Conservation (phyloP, 352 stramenopile species). For the Vaucheria bursata region DNA sequence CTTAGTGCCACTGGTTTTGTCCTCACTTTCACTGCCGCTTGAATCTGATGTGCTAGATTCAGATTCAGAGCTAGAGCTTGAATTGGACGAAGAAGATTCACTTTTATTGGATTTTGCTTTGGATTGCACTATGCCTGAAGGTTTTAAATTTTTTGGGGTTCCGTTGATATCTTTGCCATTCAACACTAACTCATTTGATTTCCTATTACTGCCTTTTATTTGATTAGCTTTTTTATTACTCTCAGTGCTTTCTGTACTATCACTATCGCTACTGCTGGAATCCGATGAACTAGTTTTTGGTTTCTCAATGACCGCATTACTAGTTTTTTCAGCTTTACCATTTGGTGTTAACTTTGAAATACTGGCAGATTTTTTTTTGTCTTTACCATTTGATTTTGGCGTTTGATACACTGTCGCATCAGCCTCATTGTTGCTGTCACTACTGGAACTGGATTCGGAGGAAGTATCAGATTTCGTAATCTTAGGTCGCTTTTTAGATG, state of each 20-base stretch:
- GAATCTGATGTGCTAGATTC: too few relatives aligned
- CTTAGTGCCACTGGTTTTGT: constrained; percentile 7
- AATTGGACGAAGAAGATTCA: too few relatives aligned
- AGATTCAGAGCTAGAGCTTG: too few relatives aligned
- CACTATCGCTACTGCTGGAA: constrained; percentile 1
- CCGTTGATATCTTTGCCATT: too few relatives aligned
- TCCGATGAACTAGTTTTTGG: background rate
- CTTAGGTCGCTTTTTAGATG: background rate
- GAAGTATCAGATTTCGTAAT: background rate
- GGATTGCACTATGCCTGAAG: too few relatives aligned
- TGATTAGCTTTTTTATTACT: too few relatives aligned
- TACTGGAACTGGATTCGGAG: background rate
- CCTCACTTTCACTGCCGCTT: background rate
- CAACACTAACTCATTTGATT: too few relatives aligned
- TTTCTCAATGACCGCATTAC: background rate
- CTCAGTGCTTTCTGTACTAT: too few relatives aligned
- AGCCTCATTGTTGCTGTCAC: background rate
- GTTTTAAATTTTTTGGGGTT: too few relatives aligned
- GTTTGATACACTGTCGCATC: background rate
- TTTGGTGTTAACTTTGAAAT: background rate
- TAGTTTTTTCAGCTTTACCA: background rate
- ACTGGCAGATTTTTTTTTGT: background rate
- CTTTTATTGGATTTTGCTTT: too few relatives aligned
- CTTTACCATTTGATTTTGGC: background rate
- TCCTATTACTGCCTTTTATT: too few relatives aligned